Percentiles rank a stretch among this genome's conserved stretches.
phyloP scores from a whole-genome alignment of 495 filamentous ascomycete species.

The Aspergillus mulundensis region DNA sequence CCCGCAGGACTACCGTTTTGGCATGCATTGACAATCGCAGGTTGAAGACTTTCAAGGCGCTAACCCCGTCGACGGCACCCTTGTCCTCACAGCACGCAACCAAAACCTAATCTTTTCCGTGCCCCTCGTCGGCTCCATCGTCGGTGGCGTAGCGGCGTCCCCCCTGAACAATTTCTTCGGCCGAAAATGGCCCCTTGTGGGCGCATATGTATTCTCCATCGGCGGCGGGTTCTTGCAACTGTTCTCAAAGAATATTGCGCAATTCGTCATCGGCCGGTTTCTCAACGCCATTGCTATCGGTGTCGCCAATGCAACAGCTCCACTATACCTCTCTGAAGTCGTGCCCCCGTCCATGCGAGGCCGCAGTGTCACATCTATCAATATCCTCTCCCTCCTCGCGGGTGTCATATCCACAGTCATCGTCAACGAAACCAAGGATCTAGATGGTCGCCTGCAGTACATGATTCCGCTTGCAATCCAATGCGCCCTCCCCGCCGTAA shows the following conservation, averaged over 20 bases:
- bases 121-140: slow-evolving; percentile 31
- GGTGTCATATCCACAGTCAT: slow-evolving; percentile 34
- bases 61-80: slow-evolving; percentile 22
- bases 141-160: slow-evolving; percentile 32
- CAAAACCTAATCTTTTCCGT: slow-evolving; percentile 35
- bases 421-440: slow-evolving; percentile 28
- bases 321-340: slow-evolving; percentile 37
- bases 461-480: slow-evolving; percentile 35
- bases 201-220: slow-evolving; percentile 31
- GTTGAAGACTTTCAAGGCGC: slow-evolving; percentile 33
- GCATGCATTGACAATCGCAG: slow-evolving; percentile 11
- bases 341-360: slow-evolving; percentile 37
- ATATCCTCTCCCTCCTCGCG: slow-evolving; percentile 33
- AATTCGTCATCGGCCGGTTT: slow-evolving; percentile 33
- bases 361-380: slow-evolving; percentile 32
- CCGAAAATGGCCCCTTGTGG: slow-evolving; percentile 34
- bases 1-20: background rate
- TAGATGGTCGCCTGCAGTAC: slow-evolving; percentile 23
- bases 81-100: slow-evolving; percentile 33
- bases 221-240: slow-evolving; percentile 36
- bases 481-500: slow-evolving; percentile 27
- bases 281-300: slow-evolving; percentile 32
- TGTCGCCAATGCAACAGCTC: slow-evolving; percentile 33
- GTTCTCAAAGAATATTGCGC: slow-evolving; percentile 32
- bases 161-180: slow-evolving; percentile 32